A percentile compares a stretch with the other conserved stretches of the same genome.
Evolutionary conservation across 345 rosid species (phyloP).

Genomic region (Eucalyptus leucophloia): DNA sequence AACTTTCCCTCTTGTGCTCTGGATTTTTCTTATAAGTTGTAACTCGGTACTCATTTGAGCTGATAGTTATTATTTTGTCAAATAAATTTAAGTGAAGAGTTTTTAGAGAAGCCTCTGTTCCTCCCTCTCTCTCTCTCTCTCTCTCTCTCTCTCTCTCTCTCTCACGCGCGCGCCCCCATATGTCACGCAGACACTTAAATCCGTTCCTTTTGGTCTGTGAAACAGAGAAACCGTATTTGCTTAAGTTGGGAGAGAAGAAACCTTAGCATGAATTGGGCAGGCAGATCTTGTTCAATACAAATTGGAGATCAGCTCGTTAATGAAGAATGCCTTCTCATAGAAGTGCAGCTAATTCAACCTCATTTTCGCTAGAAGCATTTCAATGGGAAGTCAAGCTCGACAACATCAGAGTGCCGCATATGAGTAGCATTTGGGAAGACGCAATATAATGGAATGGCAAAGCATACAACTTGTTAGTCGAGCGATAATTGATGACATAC

Average conservation of each 20-base stretch:
- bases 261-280: not conserved
- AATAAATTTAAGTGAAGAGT: not conserved
- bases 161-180: accelerated
- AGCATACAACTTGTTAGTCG: not conserved
- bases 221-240: not conserved
- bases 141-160: not conserved
- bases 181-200: not conserved
- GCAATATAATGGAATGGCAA: not conserved
- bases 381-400: not conserved
- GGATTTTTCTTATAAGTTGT: not conserved
- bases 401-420: not conserved
- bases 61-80: not conserved
- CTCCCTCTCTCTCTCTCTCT: not conserved
- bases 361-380: not conserved
- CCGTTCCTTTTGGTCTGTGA: not conserved
- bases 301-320: not conserved
- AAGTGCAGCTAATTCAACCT: not conserved
- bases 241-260: not conserved
- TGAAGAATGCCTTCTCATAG: not conserved
- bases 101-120: not conserved
- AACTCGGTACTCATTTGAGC: not conserved
- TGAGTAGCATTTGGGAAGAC: not conserved
- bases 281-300: not conserved
- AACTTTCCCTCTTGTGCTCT: not conserved
- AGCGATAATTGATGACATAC: not conserved